These are phyloP conservation scores for Trichoderma brevicompactum DNA, from an alignment of 2,329 filamentous ascomycete species.

Conservation along the genomic window DNA sequence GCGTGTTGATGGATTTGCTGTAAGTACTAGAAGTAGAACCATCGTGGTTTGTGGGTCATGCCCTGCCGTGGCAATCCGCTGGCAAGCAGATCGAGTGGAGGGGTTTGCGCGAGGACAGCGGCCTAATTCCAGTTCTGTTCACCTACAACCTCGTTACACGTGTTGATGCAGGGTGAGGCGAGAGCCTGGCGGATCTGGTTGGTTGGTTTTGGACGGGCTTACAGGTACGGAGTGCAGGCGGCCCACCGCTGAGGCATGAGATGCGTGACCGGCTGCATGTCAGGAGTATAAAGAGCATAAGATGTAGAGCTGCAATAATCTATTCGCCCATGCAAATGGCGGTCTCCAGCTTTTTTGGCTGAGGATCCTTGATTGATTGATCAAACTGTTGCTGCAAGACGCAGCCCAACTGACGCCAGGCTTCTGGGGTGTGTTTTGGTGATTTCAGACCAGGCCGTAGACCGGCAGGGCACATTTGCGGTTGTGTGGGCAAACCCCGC, in stretches of 20 bases:
- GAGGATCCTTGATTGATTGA: not conserved
- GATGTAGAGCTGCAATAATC: not conserved
- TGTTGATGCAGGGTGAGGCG: conserved; percentile 26
- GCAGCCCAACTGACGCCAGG: not conserved
- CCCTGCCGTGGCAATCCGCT: conserved; percentile 8
- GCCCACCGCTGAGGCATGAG: conserved; percentile 18
- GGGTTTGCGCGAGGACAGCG: not conserved
- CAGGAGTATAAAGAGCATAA: not conserved
- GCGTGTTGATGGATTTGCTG: conserved; percentile 28
- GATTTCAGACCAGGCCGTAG: not conserved
- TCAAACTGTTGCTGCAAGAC: not conserved
- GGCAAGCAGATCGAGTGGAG: conserved; percentile 13
- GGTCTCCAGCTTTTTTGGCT: not conserved
- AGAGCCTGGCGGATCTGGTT: conserved; percentile 3
- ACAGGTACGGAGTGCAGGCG: conserved; percentile 9
- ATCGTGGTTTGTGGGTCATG: not conserved
- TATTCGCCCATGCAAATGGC: not conserved
- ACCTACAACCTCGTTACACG: conserved; percentile 24
- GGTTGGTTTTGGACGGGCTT: conserved; percentile 4
- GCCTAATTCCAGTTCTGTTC: not conserved
- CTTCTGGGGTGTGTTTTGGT: not conserved
- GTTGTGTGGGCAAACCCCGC: conserved; percentile 4
- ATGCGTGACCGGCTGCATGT: conserved; percentile 21
- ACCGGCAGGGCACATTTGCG: not conserved
- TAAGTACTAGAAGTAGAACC: not conserved